Base-by-base conservation (phyloP, 2,329 filamentous ascomycete species). In the Paracoccidioides lutzii region DNA sequence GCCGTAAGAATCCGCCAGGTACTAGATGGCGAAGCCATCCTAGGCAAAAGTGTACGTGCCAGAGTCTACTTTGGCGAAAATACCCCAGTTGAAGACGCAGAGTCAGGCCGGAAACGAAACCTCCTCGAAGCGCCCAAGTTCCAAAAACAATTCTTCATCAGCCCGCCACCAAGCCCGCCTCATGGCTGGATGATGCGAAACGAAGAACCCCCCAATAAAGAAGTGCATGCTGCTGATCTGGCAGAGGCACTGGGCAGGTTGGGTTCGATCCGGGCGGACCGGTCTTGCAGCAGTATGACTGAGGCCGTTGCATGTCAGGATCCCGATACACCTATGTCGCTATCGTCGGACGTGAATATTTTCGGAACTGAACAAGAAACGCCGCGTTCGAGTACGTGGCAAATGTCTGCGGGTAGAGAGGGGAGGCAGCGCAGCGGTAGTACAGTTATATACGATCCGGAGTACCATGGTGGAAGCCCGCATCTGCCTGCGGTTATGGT, bases 111-210 rank as follows among this genome's bases (percentile, higher is more conserved):
- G 28, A 68, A 68, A 35, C 69, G 65, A 48, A 74, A 76, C 52
- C 75, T 80, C 55, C 73, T 82, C 8, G 71, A 78, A 56, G 75
- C 76, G 4, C 82, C 82, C 1, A 77, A 82, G 55, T 71, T 75
- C 52, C 76, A 81, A 57, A 83, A 82, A 64, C 71, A 84, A 46
- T 84, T 84, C 75, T 84, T 85, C 69, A 84, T 85, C 68, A 78
- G 74, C 46, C 82, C 82, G 53, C 82, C 82, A 10, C 82, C 82
- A 0, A 78, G 74, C 57, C 82, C 82, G 48, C 82, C 82, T 2
- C 78, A 82, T 66, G 82, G 82, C 50, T 85, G 82, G 82, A 78
- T 81, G 66, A 75, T 81, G 71, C 75, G 76, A 58, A 75, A 78
- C 56, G 82, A 85, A 64, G 81, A 81, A 32, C 78, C 81, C 9